phyloP scores from a whole-genome alignment of 257 asterid species.

The Linderniella brevidens region DNA sequence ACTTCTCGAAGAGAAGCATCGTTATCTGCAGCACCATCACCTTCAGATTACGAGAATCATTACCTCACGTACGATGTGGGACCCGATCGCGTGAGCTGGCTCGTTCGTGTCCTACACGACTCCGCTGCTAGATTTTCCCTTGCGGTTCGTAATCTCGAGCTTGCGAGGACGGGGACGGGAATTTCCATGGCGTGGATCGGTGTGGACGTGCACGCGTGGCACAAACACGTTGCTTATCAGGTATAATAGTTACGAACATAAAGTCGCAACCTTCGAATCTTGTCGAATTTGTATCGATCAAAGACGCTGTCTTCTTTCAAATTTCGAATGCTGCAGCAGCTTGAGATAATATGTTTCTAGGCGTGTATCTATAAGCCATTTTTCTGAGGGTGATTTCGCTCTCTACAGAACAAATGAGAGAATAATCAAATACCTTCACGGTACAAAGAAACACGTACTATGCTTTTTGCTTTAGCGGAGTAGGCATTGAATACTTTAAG shows the following conservation, averaged over 20 bases:
- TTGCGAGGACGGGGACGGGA: constrained; percentile 29
- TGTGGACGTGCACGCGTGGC: constrained; percentile 22
- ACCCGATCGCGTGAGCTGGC: constrained; percentile 34
- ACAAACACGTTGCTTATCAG: constrained; percentile 24
- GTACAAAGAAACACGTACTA: too few relatives aligned
- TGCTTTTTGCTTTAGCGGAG: too few relatives aligned
- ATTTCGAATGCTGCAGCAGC: too few relatives aligned
- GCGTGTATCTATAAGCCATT: too few relatives aligned
- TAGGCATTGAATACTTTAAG: too few relatives aligned
- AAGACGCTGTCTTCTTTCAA: too few relatives aligned
- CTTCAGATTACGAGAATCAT: not conserved
- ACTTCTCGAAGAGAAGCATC: not conserved
- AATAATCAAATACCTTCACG: too few relatives aligned
- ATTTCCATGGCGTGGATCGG: constrained; percentile 63
- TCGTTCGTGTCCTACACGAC: constrained; percentile 40
- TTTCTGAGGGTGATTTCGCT: too few relatives aligned
- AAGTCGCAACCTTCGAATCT: not conserved
- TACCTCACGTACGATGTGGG: constrained; percentile 8
- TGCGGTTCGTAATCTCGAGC: constrained; percentile 25
- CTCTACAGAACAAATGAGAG: too few relatives aligned
- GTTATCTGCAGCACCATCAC: not conserved
- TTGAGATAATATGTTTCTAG: too few relatives aligned
- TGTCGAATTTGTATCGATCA: not conserved
- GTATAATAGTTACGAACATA: not conserved
- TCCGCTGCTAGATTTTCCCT: constrained; percentile 48